These are phyloP conservation scores for Boletellus sp. DNA, from an alignment of 768 basidiomycete genomes.

Conservation along the genomic window DNA sequence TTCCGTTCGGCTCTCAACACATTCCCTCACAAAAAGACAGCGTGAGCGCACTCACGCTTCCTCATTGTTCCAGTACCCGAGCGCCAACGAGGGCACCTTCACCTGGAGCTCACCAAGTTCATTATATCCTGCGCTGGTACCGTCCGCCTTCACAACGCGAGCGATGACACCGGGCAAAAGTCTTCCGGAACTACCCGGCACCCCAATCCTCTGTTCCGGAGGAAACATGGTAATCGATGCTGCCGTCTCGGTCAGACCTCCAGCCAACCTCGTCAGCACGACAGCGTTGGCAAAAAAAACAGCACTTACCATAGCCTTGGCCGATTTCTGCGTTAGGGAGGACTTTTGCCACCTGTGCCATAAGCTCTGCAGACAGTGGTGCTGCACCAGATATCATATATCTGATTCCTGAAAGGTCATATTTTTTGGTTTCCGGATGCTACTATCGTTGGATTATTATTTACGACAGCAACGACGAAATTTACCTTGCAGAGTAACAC, in stretches of 20 bases:
- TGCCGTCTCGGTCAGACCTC: conserved; percentile 66
- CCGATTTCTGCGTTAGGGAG: conserved; percentile 60
- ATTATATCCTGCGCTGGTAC: conserved; percentile 48
- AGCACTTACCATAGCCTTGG: conserved; percentile 54
- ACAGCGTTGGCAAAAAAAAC: not conserved
- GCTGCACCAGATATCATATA: conserved; percentile 59
- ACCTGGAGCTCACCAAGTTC: conserved; percentile 62
- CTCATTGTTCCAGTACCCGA: conserved; percentile 51
- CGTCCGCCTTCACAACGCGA: conserved; percentile 55
- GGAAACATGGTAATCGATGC: conserved; percentile 51
- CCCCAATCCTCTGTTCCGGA: conserved; percentile 44
- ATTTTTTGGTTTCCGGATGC: conserved; percentile 50
- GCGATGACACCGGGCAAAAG: conserved; percentile 52
- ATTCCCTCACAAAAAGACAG: not conserved
- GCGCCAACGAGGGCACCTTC: conserved; percentile 37
- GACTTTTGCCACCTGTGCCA: conserved; percentile 40
- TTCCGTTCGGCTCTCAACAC: not conserved
- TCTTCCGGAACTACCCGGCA: conserved; percentile 48
- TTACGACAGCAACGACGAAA: not conserved
- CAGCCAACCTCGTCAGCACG: not conserved
- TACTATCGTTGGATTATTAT: conserved; percentile 19
- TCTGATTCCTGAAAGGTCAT: conserved; percentile 50
- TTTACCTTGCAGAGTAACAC: conserved; percentile 63
- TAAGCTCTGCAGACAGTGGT: conserved; percentile 56
- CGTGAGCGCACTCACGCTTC: conserved; percentile 48